These are phyloP conservation scores for Dendrobium catenatum DNA, from an alignment of 106 monocot genomes.

Conservation along the genomic window DNA sequence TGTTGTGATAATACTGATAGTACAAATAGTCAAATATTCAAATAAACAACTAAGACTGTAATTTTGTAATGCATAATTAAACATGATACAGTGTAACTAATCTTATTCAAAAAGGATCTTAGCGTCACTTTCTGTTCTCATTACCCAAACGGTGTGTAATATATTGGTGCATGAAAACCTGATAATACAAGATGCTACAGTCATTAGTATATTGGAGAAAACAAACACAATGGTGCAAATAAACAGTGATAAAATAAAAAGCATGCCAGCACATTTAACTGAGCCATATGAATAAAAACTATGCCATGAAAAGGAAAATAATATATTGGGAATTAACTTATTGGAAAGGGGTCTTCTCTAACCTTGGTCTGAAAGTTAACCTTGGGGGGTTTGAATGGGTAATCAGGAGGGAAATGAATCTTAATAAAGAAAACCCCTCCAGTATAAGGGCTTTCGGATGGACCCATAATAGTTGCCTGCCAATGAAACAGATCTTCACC, in stretches of 20 bases:
- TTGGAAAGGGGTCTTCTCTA: not conserved
- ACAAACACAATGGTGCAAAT: not conserved
- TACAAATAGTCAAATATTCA: not conserved
- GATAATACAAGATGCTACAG: not conserved
- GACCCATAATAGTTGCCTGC: slow-evolving; percentile 31
- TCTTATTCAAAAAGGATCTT: not conserved
- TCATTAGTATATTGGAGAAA: not conserved
- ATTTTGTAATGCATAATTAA: not conserved
- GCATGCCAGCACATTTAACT: too few species aligned
- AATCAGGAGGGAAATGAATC: slow-evolving; percentile 19
- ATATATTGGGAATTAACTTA: not conserved
- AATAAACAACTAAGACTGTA: not conserved
- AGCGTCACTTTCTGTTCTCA: not conserved
- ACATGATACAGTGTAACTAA: not conserved
- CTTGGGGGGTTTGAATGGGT: slow-evolving; percentile 29
- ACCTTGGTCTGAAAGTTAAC: slow-evolving; percentile 32
- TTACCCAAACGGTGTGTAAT: not conserved
- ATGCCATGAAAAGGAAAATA: not conserved
- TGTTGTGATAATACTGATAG: not conserved
- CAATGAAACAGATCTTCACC: slow-evolving; percentile 28
- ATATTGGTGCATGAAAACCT: not conserved
- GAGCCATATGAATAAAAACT: too few species aligned
- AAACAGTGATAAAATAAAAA: not conserved
- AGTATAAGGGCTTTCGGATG: slow-evolving; percentile 22
- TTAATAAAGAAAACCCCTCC: slow-evolving; percentile 24